These are phyloP conservation scores for Nicotiana tomentosiformis DNA, from an alignment of 257 asterid genomes.

Conservation along the genomic window DNA sequence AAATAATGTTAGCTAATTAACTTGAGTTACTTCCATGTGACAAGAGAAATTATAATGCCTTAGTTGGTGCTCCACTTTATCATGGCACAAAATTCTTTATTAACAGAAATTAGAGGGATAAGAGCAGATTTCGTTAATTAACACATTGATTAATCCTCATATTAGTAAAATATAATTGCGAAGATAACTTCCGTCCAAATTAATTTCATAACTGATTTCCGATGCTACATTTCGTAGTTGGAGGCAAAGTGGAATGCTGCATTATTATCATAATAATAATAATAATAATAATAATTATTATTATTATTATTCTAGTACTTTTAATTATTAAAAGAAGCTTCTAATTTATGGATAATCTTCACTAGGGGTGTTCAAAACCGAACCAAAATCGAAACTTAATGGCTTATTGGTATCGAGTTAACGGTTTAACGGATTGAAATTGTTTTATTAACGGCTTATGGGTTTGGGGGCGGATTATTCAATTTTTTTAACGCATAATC, in stretches of 20 bases:
- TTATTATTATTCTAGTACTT: not conserved
- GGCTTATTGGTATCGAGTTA: too few species aligned
- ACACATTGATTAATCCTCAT: not conserved
- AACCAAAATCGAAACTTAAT: too few species aligned
- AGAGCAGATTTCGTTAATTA: not conserved
- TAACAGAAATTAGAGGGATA: not conserved
- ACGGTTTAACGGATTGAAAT: too few species aligned
- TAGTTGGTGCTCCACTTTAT: not conserved
- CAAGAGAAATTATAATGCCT: not conserved
- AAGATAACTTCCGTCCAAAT: not conserved
- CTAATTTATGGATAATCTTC: not conserved
- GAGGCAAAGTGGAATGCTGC: not conserved
- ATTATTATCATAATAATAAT: not conserved
- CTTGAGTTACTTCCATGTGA: not conserved
- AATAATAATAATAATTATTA: too few species aligned
- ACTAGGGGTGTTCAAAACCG: too few species aligned
- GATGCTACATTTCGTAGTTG: not conserved
- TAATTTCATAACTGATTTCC: not conserved
- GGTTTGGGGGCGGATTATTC: too few species aligned
- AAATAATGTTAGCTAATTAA: not conserved
- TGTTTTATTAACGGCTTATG: too few species aligned
- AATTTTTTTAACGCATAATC: too few species aligned
- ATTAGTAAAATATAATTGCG: not conserved
- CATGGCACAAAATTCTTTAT: not conserved
- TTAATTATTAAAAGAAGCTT: conserved; percentile 1